Evolutionary conservation across 371 early-diverging fungal genomes (phyloP), one percentile per base, ranked within the genome.

Genomic region (Rhizopus microsporus): DNA sequence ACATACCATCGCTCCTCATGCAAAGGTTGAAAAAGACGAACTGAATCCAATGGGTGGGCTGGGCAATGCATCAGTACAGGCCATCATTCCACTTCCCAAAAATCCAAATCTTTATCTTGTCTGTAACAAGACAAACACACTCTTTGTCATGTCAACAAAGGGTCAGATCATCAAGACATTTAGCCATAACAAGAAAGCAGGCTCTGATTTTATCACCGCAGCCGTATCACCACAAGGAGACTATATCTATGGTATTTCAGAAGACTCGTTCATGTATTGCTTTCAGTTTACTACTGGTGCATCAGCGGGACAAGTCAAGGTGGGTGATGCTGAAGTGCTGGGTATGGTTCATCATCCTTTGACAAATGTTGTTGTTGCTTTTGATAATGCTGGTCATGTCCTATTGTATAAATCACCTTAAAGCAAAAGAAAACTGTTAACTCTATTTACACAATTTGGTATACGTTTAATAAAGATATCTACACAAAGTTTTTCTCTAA

Each of bases 201-300:
- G 74, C 12, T 77, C 77, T 1, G 94, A 89, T 52, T 88, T 90
- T 52, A 67, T 90, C 7, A 64, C 84, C 29, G 85, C 80, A 5
- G 65, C 84, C 3, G 56, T 88, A 0, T 88, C 91, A 3, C 82
- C 92, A 0, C 88, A 88, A 50, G 91, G 92, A 6, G 89, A 91
- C 57, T 83, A 83, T 60, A 71, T 90, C 2, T 89, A 92, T 62
- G 83, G 85, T 39, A 75, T 92, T 1, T 75, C 84, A 0, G 92
- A 91, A 65, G 82, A 81, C 43, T 73, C 80, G 0, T 53, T 59
- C 0, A 49, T 91, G 56, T 82, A 86, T 40, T 82, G 82, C 38
- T 88, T 88, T 58, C 67, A 77, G 31, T 59, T 80, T 0, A 77
- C 81, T 23, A 77, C 81, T 12, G 91, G 90, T 0, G 54, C 60